Evolutionary conservation across 129 eudicot species (phyloP), one percentile per base, ranked within the genome.

Genomic region (Helianthus annuus): DNA sequence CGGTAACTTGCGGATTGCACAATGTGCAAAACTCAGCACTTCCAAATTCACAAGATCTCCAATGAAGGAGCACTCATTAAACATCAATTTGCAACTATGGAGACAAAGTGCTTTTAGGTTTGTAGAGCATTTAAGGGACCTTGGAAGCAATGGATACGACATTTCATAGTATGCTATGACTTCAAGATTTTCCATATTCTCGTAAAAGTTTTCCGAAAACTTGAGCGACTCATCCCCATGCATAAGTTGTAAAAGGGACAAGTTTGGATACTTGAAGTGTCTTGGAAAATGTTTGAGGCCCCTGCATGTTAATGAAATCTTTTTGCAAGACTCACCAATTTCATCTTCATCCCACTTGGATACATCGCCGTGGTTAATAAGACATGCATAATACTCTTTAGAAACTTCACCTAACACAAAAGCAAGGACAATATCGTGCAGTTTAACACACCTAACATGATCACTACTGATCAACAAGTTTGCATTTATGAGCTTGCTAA

Each of bases 381-480:
- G 1, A 34, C 62, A 69, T 0, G 48, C 5, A 7, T 7, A 29
- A 4, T 7, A 29, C 0, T 63, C 38, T 10, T 8, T 15, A 15
- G 73, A 69, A 36, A 52, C 48, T 34, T 1, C 16, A 4, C 11
- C 16, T 10, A 69, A 10, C 15, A 69, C 73, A 69, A 69, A 69
- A 34, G 34, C 63, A 9, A 34, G 63, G 51, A 69, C 73, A 51
- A 69, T 63, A 69, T 53, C 73, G 3, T 69, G 62, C 73, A 69
- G 36, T 36, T 69, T 69, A 1, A 69, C 73, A 69, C 34, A 36
- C 36, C 32, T 36, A 32, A 4, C 1, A 1, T 8, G 0, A 9
- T 69, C 17, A 55, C 49, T 10, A 0, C 34, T 10, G 1, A 69
- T 52, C 73, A 69, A 34, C 49, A 69, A 69, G 16, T 53, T 69